Evolutionary conservation across 306 rosid genomes (phyloP).

Genomic region (Geum urbanum): DNA sequence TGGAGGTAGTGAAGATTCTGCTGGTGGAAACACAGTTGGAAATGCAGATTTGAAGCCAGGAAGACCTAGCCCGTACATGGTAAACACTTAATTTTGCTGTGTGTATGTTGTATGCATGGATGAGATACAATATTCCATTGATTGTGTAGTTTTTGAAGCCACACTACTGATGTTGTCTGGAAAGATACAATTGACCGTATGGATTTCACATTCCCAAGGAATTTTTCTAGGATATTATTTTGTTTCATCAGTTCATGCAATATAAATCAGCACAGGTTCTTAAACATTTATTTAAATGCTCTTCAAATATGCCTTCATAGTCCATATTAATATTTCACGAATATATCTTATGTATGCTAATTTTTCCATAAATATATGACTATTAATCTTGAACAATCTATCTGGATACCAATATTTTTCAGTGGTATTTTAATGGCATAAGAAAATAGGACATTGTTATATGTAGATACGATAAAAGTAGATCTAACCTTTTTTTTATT

Average conservation of each 20-base stretch:
- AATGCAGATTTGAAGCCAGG: constrained; percentile 67
- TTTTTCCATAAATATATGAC: not conserved
- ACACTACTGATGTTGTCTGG: not conserved
- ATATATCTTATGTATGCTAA: not conserved
- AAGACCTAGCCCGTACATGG: constrained; percentile 74
- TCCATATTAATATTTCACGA: not conserved
- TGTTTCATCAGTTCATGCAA: not conserved
- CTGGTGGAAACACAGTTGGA: constrained; percentile 28
- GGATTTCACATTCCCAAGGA: not conserved
- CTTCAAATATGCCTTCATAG: not conserved
- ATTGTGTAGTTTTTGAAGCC: not conserved
- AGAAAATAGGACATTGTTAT: not conserved
- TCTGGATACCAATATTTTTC: not conserved
- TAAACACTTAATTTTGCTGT: constrained; percentile 22
- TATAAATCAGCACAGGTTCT: not conserved
- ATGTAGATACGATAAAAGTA: not conserved
- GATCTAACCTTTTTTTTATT: not conserved
- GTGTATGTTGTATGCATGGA: not conserved
- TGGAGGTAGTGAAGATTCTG: constrained; percentile 70
- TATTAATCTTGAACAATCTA: not conserved
- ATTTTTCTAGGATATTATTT: not conserved
- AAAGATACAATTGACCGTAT: not conserved
- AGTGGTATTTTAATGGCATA: not conserved
- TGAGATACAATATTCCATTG: not conserved
- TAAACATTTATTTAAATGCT: not conserved